Percentiles rank a stretch among this genome's conserved stretches.
Evolutionary conservation across 192 early-diverging fungal species (phyloP).

Genomic region (Anaeromyces robustus): DNA sequence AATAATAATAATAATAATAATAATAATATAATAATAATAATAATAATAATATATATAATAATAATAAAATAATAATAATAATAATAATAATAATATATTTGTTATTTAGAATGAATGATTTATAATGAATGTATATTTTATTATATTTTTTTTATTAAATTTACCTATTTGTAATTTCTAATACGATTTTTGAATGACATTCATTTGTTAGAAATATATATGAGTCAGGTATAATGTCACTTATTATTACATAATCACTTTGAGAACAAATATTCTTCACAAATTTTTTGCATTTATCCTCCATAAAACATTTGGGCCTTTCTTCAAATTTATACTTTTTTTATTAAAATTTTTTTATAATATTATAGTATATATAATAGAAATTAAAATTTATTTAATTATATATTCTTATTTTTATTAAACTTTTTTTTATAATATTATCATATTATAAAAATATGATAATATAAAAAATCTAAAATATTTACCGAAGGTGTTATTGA

Average conservation of each 20-base stretch:
- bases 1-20: too few relatives aligned
- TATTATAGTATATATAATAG: too few relatives aligned
- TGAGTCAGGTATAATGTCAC: background rate
- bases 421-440: too few relatives aligned
- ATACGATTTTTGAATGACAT: background rate
- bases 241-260: background rate
- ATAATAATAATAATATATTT: too few relatives aligned
- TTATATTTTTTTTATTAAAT: background rate
- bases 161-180: background rate
- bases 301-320: background rate
- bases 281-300: background rate
- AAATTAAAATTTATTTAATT: too few relatives aligned
- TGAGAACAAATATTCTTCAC: background rate
- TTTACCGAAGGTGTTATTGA: background rate
- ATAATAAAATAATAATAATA: too few relatives aligned
- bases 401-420: too few relatives aligned
- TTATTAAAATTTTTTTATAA: background rate
- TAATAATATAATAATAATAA: too few relatives aligned
- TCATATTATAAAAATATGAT: too few relatives aligned
- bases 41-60: too few relatives aligned
- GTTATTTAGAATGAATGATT: too few relatives aligned
- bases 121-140: too few relatives aligned
- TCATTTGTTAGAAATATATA: background rate
- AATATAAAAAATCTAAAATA: background rate
- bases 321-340: background rate